These are phyloP conservation scores for Monosporozyma aerobia DNA, from an alignment of 805 yeast species.

Conservation along the genomic window DNA sequence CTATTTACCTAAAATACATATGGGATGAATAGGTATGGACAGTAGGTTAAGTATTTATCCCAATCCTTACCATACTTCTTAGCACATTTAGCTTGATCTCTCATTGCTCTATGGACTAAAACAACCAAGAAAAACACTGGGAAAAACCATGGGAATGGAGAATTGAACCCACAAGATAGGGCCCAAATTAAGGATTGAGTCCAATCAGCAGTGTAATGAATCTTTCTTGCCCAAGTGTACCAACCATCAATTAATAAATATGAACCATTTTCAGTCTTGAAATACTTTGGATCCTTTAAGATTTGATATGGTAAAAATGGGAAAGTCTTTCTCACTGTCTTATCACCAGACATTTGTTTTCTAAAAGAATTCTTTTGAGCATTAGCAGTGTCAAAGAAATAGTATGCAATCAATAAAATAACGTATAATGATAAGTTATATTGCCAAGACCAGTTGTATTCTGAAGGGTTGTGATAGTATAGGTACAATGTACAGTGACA, in stretches of 20 bases:
- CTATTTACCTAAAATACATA: slow-evolving; percentile 45
- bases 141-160: slow-evolving; percentile 94
- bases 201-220: slow-evolving; percentile 92
- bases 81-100: slow-evolving; percentile 81
- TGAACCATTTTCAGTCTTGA: slow-evolving; percentile 79
- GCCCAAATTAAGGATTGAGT: slow-evolving; percentile 88
- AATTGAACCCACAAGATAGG: slow-evolving; percentile 73
- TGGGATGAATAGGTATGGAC: slow-evolving; percentile 91
- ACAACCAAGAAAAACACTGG: slow-evolving; percentile 85
- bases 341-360: slow-evolving; percentile 72
- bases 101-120: slow-evolving; percentile 75
- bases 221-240: slow-evolving; percentile 87
- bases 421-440: slow-evolving; percentile 52
- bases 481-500: slow-evolving; percentile 86
- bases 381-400: slow-evolving; percentile 89
- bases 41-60: slow-evolving; percentile 73
- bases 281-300: slow-evolving; percentile 73
- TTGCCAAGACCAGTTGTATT: slow-evolving; percentile 60
- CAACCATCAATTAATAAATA: slow-evolving; percentile 85
- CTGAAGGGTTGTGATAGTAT: slow-evolving; percentile 73
- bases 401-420: slow-evolving; percentile 62
- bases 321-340: slow-evolving; percentile 70
- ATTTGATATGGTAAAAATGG: slow-evolving; percentile 86
- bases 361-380: slow-evolving; percentile 94
- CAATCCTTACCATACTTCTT: slow-evolving; percentile 91